A percentile compares a stretch with the other conserved stretches of the same genome.
Conservation (phyloP, 1,284 basidiomycete genomes). For the Microbotryum scabiosae region DNA sequence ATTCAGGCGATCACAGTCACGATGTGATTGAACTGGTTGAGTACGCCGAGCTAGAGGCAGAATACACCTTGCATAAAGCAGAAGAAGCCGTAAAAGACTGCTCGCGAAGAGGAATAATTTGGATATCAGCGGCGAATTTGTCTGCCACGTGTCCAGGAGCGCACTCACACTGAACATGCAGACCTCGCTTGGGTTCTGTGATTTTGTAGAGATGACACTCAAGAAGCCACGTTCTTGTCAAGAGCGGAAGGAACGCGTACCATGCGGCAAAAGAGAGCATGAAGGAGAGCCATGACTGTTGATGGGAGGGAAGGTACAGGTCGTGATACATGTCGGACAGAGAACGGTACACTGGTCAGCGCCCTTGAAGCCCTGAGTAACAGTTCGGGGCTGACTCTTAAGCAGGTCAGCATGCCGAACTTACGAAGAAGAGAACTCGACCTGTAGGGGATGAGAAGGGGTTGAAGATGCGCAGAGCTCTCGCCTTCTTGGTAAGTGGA, state of each 20-base stretch:
- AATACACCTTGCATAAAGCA: conserved; percentile 3
- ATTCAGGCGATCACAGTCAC: not conserved
- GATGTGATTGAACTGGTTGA: not conserved
- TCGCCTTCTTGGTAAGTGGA: conserved; percentile 8
- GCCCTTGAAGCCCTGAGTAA: not conserved
- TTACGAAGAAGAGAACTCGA: conserved; percentile 14
- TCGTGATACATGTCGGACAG: not conserved
- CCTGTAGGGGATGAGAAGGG: conserved; percentile 19
- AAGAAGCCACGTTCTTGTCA: conserved; percentile 46
- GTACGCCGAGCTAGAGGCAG: not conserved
- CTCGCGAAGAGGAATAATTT: conserved; percentile 1
- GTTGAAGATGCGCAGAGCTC: conserved; percentile 16
- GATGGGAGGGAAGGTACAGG: not conserved
- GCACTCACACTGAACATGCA: conserved; percentile 3
- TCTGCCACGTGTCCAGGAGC: not conserved
- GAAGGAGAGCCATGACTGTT: conserved; percentile 42
- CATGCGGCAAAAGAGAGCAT: conserved; percentile 50
- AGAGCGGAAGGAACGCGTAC: conserved; percentile 47
- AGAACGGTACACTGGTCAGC: not conserved
- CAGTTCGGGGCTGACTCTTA: not conserved
- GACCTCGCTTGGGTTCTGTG: not conserved
- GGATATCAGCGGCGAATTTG: not conserved
- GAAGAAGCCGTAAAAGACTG: not conserved
- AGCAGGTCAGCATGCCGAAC: not conserved
- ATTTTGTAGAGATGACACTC: not conserved